phyloP scores from a whole-genome alignment of 192 early-diverging fungal species.

The Martensiomyces pterosporus region DNA sequence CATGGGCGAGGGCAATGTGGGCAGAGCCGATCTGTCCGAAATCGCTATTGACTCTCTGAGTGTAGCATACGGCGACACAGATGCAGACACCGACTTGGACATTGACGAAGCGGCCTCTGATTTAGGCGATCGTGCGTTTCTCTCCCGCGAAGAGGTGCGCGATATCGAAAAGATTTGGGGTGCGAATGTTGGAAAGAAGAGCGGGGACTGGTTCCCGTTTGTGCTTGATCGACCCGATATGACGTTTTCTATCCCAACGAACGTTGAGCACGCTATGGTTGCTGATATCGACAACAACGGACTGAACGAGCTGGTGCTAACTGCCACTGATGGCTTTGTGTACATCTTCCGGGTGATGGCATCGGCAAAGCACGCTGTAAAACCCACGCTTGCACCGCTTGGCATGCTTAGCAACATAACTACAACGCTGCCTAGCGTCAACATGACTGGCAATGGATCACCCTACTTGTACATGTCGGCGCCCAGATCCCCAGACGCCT shows the following conservation, averaged over 20 bases:
- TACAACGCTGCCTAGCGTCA: constrained; percentile 36
- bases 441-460: constrained; percentile 41
- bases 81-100: constrained; percentile 32
- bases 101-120: constrained; percentile 29
- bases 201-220: constrained; percentile 51
- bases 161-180: constrained; percentile 52
- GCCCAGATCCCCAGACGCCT: constrained; percentile 43
- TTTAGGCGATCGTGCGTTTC: constrained; percentile 10
- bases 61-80: constrained; percentile 28
- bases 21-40: constrained; percentile 12
- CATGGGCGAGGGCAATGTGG: no score
- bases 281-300: constrained; percentile 49
- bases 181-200: constrained; percentile 45
- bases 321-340: constrained; percentile 50
- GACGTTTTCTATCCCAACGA: constrained; percentile 46
- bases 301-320: constrained; percentile 51
- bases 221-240: constrained; percentile 44
- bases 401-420: constrained; percentile 39
- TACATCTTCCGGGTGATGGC: constrained; percentile 48
- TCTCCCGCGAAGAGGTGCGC: constrained; percentile 34
- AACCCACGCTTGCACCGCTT: constrained; percentile 32
- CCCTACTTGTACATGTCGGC: constrained; percentile 50
- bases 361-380: constrained; percentile 34
- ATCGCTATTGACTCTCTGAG: constrained; percentile 21
- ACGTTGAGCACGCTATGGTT: constrained; percentile 51